Conservation (phyloP, 495 filamentous ascomycete genomes). For the Pseudomonodictys pantanalensis region DNA sequence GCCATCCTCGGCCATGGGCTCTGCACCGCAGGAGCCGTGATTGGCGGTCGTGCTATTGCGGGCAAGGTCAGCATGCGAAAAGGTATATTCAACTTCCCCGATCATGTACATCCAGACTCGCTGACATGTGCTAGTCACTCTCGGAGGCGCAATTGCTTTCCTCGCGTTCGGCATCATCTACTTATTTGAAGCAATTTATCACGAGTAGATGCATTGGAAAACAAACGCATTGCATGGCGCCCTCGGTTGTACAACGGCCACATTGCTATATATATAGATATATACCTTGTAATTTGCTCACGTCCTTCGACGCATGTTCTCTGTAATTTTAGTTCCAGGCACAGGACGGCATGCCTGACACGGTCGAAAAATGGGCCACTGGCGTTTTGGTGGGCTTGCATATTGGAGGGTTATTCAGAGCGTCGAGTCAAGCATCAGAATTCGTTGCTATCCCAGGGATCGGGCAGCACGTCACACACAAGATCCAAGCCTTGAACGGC, state of each 20-base stretch:
- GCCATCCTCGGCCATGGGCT: slow-evolving; percentile 82
- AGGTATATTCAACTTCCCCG: slow-evolving; percentile 62
- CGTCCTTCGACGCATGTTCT: not conserved
- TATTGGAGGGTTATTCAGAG: not conserved
- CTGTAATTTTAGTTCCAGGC: not conserved
- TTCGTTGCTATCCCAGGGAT: no score
- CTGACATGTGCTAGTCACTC: slow-evolving; percentile 64
- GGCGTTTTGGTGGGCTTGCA: slow-evolving; percentile 8
- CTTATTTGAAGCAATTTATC: slow-evolving; percentile 65
- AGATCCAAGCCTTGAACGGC: no score
- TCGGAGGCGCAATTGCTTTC: slow-evolving; percentile 92
- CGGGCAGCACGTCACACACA: no score
- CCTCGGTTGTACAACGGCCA: not conserved
- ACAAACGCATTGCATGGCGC: not conserved
- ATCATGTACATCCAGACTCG: not conserved
- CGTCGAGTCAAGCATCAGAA: no score
- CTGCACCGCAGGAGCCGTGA: slow-evolving; percentile 89
- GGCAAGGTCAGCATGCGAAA: slow-evolving; percentile 92
- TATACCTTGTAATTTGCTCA: not conserved
- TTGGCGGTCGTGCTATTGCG: slow-evolving; percentile 88
- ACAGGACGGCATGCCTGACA: not conserved
- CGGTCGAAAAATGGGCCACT: slow-evolving; percentile 21
- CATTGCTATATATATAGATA: slow-evolving; percentile 6
- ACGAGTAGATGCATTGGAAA: slow-evolving; percentile 4
- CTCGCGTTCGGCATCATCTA: slow-evolving; percentile 89